Evolutionary conservation across 2,329 filamentous ascomycete genomes (phyloP).

Genomic region (Dactylonectria macrodidyma): DNA sequence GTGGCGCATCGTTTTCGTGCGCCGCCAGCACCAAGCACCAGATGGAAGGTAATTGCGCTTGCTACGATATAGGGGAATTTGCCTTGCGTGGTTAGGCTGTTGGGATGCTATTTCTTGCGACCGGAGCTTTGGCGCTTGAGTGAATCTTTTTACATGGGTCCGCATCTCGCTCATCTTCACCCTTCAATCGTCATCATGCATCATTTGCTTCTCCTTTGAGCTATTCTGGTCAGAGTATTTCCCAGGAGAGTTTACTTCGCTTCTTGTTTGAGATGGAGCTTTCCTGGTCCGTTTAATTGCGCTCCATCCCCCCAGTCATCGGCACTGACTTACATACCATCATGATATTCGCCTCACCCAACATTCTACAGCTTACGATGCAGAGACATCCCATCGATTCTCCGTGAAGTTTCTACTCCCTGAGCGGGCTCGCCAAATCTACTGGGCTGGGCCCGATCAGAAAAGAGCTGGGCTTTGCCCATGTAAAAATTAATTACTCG

Average conservation of each 20-base stretch:
- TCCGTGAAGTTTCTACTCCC: neutral
- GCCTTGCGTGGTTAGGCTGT: neutral
- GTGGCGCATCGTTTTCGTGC: slow-evolving; percentile 8
- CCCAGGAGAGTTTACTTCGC: neutral
- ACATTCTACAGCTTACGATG: too few relatives aligned
- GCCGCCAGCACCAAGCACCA: neutral
- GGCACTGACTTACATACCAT: neutral
- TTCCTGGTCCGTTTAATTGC: neutral
- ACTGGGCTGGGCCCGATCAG: neutral
- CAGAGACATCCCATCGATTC: too few relatives aligned
- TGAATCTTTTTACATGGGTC: neutral
- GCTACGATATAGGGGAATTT: neutral
- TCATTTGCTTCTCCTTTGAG: slow-evolving; percentile 7
- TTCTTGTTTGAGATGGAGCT: neutral
- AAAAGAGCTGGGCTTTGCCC: neutral
- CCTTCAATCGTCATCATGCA: slow-evolving; percentile 12
- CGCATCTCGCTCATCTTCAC: neutral
- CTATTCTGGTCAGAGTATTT: neutral
- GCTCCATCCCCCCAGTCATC: neutral
- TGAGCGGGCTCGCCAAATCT: neutral
- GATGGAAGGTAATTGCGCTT: neutral
- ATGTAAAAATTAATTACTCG: slow-evolving; percentile 14
- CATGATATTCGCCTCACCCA: neutral
- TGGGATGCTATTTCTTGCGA: neutral
- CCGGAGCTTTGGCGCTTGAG: neutral